Conservation (phyloP, 179 eudicot species). For the Beta lomatogona region DNA sequence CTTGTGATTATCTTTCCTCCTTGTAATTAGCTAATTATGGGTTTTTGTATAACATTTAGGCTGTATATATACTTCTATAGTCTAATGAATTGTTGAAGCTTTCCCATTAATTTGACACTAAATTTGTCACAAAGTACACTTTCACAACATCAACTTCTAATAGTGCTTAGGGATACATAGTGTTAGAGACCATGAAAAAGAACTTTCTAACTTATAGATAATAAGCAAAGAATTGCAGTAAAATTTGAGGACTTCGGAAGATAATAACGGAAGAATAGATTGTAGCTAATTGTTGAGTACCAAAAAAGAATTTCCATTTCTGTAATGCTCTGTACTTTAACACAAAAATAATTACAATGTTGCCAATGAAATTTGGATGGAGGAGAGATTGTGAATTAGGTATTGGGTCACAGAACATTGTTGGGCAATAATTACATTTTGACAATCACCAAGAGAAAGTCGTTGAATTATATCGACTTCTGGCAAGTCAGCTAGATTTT, state of each 20-base stretch:
- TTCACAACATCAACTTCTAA: too few species aligned
- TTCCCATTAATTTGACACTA: too few species aligned
- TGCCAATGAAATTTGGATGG: constrained; percentile 14
- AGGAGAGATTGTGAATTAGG: neutral
- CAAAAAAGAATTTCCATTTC: constrained; percentile 27
- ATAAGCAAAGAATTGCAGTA: neutral
- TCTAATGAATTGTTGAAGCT: too few species aligned
- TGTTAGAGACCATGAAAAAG: too few species aligned
- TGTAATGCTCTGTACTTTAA: constrained; percentile 20
- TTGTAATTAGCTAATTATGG: too few species aligned
- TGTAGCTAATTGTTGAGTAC: constrained; percentile 3
- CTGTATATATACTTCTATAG: too few species aligned
- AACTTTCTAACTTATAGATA: too few species aligned
- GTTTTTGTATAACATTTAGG: too few species aligned
- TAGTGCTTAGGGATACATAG: too few species aligned
- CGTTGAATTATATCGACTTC: neutral
- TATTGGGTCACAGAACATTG: neutral
- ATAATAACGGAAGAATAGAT: neutral
- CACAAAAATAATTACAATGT: constrained; percentile 26
- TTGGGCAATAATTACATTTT: neutral
- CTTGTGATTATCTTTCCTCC: too few species aligned
- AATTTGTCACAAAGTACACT: too few species aligned
- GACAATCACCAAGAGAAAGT: neutral
- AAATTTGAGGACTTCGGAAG: neutral
- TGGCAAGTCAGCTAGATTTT: neutral